Evolutionary conservation across 805 yeast species (phyloP), one percentile per base, ranked within the genome.

Genomic region (Monosporozyma aerobia): DNA sequence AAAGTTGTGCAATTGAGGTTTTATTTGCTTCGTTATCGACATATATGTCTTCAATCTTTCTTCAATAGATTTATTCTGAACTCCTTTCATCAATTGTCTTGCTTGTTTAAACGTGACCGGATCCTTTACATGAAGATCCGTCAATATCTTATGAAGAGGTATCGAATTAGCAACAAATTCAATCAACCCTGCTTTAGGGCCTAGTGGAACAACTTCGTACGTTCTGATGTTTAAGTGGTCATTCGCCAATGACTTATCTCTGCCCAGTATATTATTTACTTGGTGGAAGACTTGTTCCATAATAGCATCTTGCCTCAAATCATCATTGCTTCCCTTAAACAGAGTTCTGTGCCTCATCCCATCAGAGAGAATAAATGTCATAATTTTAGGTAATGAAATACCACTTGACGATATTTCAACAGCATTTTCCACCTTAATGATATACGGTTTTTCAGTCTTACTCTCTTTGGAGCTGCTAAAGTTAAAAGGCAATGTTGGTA

Each of bases 201-300:
- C 96, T 40, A 94, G 67, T 0, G 99, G 97, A 9, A 90, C 79
- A 1, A 94, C 97, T 50, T 85, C 85, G 68, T 94, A 94, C 0
- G 97, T 90, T 48, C 96, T 70, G 1, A 94, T 78, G 3, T 77
- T 72, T 53, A 92, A 70, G 1, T 73, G 68, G n/a, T 90, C 67
- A 49, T 70, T 75, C 27, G 82, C 65, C 0, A 92, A 75, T 33
- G 78, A 79, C 50, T 75, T 74, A 61, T 87, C 81, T 25, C 71
- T 71, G 10, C 59, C 65, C 52, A 92, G 75, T 39, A 89, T 77
- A 13, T 73, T 68, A 62, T 90, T 90, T 14, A 90, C 96, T 61
- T 90, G 87, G 22, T 78, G 85, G 67, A 95, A 94, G 1, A 92
- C 98, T 64, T 94, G 98, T 65, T 92, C 95, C 99, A 94, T 95